phyloP scores from a whole-genome alignment of 257 asterid genomes.

The Jaltomata sinuosa region DNA sequence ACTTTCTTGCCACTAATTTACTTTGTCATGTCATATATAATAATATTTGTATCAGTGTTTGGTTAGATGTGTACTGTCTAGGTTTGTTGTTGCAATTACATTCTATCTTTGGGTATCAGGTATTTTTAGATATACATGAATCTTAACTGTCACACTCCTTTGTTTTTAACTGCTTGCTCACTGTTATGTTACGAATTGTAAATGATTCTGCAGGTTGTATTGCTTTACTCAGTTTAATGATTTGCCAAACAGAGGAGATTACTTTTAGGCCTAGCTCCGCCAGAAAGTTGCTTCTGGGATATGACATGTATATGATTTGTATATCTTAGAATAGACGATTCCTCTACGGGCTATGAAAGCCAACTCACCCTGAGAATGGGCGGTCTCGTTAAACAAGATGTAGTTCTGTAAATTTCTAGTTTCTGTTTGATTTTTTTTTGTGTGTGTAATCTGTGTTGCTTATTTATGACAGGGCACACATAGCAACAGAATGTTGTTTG shows the following conservation, averaged over 20 bases:
- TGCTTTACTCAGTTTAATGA: background rate
- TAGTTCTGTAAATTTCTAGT: background rate
- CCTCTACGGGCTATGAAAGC: background rate
- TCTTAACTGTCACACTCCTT: background rate
- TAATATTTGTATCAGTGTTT: too few species aligned
- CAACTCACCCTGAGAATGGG: background rate
- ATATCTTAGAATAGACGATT: background rate
- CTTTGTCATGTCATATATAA: too few species aligned
- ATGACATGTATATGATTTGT: background rate
- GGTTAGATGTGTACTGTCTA: too few species aligned
- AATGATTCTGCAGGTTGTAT: background rate
- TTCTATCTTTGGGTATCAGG: background rate
- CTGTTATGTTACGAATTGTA: background rate
- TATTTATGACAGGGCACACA: background rate
- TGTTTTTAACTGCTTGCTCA: background rate
- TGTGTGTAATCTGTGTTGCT: background rate
- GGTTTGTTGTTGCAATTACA: too few species aligned
- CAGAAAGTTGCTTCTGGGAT: background rate
- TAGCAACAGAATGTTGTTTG: background rate
- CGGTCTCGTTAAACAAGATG: too few species aligned
- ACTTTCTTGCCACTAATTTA: too few species aligned
- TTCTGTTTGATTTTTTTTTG: too few species aligned
- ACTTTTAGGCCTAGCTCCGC: background rate
- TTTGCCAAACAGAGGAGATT: background rate
- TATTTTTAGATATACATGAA: background rate